Percentiles rank a stretch among this genome's conserved stretches.
Conservation (phyloP, 495 filamentous ascomycete genomes). For the Annulohypoxylon moriforme region DNA sequence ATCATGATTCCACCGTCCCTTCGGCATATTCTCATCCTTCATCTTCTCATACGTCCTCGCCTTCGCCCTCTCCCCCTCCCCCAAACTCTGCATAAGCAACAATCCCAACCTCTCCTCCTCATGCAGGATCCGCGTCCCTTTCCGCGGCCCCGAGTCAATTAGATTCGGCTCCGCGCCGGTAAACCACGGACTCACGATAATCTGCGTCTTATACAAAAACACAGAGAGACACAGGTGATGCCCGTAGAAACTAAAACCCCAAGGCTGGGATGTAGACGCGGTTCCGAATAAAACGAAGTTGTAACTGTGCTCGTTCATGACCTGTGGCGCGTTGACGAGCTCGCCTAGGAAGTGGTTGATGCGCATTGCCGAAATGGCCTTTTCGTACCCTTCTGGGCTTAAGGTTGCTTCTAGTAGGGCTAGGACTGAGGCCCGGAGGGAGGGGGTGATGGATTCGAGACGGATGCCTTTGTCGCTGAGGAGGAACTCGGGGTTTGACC, state of each 20-base stretch:
- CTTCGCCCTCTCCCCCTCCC: conserved; percentile 55
- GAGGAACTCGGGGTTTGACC: conserved; percentile 81
- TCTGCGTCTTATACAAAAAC: conserved; percentile 69
- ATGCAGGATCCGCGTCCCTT: conserved; percentile 71
- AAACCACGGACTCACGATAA: conserved; percentile 76
- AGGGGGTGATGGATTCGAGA: conserved; percentile 65
- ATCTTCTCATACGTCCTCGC: conserved; percentile 68
- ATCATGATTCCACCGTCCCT: conserved; percentile 77
- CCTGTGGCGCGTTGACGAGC: conserved; percentile 66
- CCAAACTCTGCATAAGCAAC: conserved; percentile 73
- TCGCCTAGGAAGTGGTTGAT: conserved; percentile 84
- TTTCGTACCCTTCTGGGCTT: conserved; percentile 75
- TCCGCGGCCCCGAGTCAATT: conserved; percentile 71
- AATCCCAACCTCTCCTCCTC: conserved; percentile 72
- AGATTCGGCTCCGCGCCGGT: conserved; percentile 80
- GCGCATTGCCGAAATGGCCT: conserved; percentile 75
- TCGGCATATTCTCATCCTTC: conserved; percentile 70
- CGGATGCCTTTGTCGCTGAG: conserved; percentile 71
- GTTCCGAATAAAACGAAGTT: conserved; percentile 75
- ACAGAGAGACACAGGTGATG: conserved; percentile 79
- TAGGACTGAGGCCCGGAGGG: conserved; percentile 61
- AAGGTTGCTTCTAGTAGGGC: conserved; percentile 66
- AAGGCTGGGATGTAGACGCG: conserved; percentile 65
- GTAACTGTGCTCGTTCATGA: conserved; percentile 81
- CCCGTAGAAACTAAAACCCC: conserved; percentile 81